Conservation (phyloP, 2,329 filamentous ascomycete species). For the Lizonia empirigonia region DNA sequence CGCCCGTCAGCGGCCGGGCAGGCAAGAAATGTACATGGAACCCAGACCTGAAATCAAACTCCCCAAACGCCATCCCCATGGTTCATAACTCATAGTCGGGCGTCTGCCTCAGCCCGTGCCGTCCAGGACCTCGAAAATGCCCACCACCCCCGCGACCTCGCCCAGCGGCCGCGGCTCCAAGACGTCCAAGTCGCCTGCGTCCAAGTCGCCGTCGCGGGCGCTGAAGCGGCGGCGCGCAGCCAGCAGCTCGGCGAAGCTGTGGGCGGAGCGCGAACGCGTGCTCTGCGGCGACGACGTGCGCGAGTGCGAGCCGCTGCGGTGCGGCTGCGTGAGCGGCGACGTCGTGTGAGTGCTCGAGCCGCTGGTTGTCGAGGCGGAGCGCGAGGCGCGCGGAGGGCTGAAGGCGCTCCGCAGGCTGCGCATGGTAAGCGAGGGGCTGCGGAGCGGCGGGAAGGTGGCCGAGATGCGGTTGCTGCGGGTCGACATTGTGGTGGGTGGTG, state of each 20-base stretch:
- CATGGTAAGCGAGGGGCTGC: constrained; percentile 34
- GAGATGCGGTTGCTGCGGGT: constrained; percentile 48
- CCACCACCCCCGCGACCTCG: constrained; percentile 37
- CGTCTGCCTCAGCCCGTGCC: constrained; percentile 30
- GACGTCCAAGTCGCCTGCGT: constrained; percentile 41
- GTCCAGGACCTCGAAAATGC: constrained; percentile 49
- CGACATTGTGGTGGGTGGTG: constrained; percentile 30
- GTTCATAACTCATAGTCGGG: constrained; percentile 1
- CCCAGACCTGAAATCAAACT: too few relatives aligned
- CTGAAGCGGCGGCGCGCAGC: constrained; percentile 42
- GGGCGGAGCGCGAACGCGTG: constrained; percentile 12
- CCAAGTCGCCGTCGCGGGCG: constrained; percentile 43
- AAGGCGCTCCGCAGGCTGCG: constrained; percentile 45
- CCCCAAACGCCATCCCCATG: constrained; percentile 2
- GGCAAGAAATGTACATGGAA: background rate
- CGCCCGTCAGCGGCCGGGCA: too few relatives aligned
- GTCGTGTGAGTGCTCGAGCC: constrained; percentile 34
- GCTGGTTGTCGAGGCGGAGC: constrained; percentile 33
- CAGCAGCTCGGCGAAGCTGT: constrained; percentile 40
- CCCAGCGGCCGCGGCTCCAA: constrained; percentile 41
- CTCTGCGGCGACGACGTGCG: constrained; percentile 28
- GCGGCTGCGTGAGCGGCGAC: constrained; percentile 29
- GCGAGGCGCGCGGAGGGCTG: constrained; percentile 39
- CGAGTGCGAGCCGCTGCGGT: background rate
- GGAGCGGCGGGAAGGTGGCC: constrained; percentile 41